Evolutionary conservation across 2,329 filamentous ascomycete species (phyloP), one percentile per base, ranked within the genome.

Genomic region (Trichoderma harzianum): DNA sequence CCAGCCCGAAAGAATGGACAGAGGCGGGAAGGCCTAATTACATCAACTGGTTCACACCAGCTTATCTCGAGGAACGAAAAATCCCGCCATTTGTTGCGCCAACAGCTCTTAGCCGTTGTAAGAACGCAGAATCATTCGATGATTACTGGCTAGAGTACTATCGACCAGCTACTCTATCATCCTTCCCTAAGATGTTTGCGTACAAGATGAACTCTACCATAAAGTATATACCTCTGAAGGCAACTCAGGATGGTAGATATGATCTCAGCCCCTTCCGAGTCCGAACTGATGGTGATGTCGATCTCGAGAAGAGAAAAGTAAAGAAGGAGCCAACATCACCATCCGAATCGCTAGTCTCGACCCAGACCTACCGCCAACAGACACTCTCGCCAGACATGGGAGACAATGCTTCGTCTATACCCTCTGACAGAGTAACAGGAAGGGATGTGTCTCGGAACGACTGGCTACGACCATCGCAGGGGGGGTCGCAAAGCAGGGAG

Each of bases 131-230:
- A 4, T 89, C 88, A 72, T 94, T 93, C 73, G 95, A 98, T 78
- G 94, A 98, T 80, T 99, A 97, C 81, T 99, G 96, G 96, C 86
- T 96, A 8, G 96, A 99, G 79, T 98, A 98, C 80, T 99, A 99
- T 79, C 90, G 95, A 16, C 96, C 96, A 0, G 87, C 93, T 8
- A 93, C 93, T 0, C 83, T 98, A 1, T 97, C 96, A 0, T 96
- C 94, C 0, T 94, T 98, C 75, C 88, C 91, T 16, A 99, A 98
- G 79, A 92, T 98, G 79, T 98, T 97, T 79, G 90, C 94, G 0
- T 97, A 93, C 82, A 94, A 93, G 78, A 93, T 98, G 88, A 97
- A 95, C 78, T 95, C 93, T 0, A 96, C 93, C 5, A 89, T 95
- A 74, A 92, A 92, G 73, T 95, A 95, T 78, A 91, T 95, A 36